Evolutionary conservation across 331 rosid species (phyloP), one percentile per base, ranked within the genome.

Genomic region (Erythrophleum ivorense): DNA sequence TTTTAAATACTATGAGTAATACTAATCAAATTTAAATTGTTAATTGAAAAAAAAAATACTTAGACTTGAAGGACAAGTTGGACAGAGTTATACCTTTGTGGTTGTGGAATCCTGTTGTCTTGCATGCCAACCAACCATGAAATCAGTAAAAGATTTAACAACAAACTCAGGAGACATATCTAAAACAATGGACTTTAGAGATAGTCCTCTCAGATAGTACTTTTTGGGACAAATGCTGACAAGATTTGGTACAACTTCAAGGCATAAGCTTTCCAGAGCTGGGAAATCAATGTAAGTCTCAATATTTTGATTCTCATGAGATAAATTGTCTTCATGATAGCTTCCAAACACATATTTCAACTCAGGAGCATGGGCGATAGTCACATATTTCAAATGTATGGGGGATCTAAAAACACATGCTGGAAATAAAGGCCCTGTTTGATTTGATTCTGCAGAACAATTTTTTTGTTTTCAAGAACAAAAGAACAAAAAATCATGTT

Each of bases 331-430:
- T 15, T 36, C 48, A 38, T 38, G 48, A 38, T 65, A 29, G 48
- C 49, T 36, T 34, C 49, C 29, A 36, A 65, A 36, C 71, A 65
- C 71, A 65, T 34, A 65, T 16, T 65, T 65, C 71, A 65, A 34
- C 49, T 65, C 6, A 16, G 71, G 49, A 15, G 49, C 71, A 38
- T 38, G n/a, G 19, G 5, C 3, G 3, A 65, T 38, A 10, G 15
- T 38, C 48, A 65, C 12, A 65, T 14, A 6, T 38, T 16, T 65
- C 71, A 65, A 65, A 34, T 65, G 5, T 15, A 8, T 2, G 43
- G 16, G 71, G 41, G 12, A 65, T 65, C 29, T 65, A 18, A 65
- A 38, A 19, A 65, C 5, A 2, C 5, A 40, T 16, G 72, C 50
- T 16, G 50, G 72, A 38, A 66, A n/a, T n/a, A n/a, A n/a, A n/a